Percentiles rank a stretch among this genome's conserved stretches.
Conservation (phyloP, 257 asterid species). For the Dorcoceras hygrometricum region DNA sequence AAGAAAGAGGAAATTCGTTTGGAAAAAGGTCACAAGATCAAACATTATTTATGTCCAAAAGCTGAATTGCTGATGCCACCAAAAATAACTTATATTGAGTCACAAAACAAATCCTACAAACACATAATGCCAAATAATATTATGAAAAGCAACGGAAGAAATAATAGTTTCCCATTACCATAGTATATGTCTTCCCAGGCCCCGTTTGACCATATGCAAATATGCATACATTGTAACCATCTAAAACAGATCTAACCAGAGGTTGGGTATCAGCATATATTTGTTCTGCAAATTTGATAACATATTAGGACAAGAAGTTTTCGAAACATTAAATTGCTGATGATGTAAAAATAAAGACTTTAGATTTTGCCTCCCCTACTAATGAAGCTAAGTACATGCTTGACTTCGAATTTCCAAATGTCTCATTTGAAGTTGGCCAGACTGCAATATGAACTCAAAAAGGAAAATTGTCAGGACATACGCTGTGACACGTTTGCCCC, state of each 20-base stretch:
- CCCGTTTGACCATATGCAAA: conserved; percentile 97
- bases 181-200: conserved; percentile 88
- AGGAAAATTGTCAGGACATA: conserved; percentile 36
- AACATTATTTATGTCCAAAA: not conserved
- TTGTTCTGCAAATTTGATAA: conserved; percentile 56
- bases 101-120: not conserved
- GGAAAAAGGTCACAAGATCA: conserved; percentile 9
- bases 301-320: conserved; percentile 20
- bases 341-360: conserved; percentile 1
- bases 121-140: not conserved
- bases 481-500: conserved; percentile 69
- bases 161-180: conserved; percentile 45
- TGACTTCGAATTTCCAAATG: not conserved
- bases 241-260: conserved; percentile 77
- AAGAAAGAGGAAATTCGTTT: conserved; percentile 5
- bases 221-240: conserved; percentile 85
- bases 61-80: not conserved
- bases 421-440: conserved; percentile 7
- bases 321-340: conserved; percentile 16
- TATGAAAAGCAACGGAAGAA: conserved; percentile 16
- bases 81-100: not conserved
- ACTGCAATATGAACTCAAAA: conserved; percentile 14
- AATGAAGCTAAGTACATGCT: conserved; percentile 5
- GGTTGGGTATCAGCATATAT: conserved; percentile 76
- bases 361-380: not conserved